Conservation (phyloP, 2,329 filamentous ascomycete species). For the Herpotrichia juniperi region DNA sequence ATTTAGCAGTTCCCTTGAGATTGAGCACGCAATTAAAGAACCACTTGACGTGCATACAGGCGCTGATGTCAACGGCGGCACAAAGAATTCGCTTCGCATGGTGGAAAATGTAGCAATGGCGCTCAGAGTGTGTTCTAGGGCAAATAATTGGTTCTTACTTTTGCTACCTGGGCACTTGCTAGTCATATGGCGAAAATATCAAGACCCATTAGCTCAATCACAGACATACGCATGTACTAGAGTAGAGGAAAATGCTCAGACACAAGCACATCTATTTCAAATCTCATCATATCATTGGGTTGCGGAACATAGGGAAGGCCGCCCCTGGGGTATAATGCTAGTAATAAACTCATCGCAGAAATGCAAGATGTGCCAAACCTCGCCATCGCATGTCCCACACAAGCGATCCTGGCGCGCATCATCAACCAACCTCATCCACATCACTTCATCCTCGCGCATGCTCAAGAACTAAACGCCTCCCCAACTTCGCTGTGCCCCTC, state of each 20-base stretch:
- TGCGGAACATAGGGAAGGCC: neutral
- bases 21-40: slow-evolving; percentile 16
- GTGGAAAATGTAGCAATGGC: too few relatives aligned
- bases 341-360: slow-evolving; percentile 2
- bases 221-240: too few relatives aligned
- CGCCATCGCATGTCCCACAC: neutral
- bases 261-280: too few relatives aligned
- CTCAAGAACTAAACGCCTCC: neutral
- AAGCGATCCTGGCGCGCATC: neutral
- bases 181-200: too few relatives aligned
- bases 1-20: neutral
- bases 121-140: too few relatives aligned
- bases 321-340: slow-evolving; percentile 3
- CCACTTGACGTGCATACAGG: slow-evolving; percentile 10
- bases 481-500: slow-evolving; percentile 5
- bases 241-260: too few relatives aligned
- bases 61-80: neutral
- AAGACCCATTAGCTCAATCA: too few relatives aligned
- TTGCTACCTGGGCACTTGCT: too few relatives aligned
- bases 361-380: neutral
- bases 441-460: neutral
- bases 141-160: too few relatives aligned
- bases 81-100: too few relatives aligned
- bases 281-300: neutral
- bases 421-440: neutral